Conservation (phyloP, 1,139 yeast species). For the Sugiyamaella castrensis region DNA sequence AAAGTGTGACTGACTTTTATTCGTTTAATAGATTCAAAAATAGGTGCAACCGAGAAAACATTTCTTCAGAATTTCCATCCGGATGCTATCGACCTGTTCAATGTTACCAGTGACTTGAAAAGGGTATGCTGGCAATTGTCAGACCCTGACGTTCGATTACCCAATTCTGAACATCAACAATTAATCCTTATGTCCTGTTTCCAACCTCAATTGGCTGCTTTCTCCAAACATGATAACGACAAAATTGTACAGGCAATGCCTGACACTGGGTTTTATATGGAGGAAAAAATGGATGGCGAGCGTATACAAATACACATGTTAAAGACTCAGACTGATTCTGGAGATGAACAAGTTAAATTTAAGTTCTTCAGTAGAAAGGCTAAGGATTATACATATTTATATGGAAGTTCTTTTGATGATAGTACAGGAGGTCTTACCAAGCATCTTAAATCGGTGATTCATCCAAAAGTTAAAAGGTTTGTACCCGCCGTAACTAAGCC, state of each 20-base stretch:
- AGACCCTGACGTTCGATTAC: conserved; percentile 36
- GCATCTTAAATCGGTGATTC: conserved; percentile 48
- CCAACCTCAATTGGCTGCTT: conserved; percentile 64
- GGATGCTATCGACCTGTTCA: conserved; percentile 63
- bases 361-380: conserved; percentile 67
- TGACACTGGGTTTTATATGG: conserved; percentile 57
- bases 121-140: conserved; percentile 58
- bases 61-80: conserved; percentile 75
- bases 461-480: conserved; percentile 44
- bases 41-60: conserved; percentile 60
- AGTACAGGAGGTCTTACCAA: conserved; percentile 58
- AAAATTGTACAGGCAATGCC: conserved; percentile 46
- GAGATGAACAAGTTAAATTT: conserved; percentile 42
- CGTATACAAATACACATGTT: conserved; percentile 69
- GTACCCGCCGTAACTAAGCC: too few species aligned
- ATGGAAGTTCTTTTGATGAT: conserved; percentile 58
- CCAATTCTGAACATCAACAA: conserved; percentile 21
- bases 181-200: conserved; percentile 47
- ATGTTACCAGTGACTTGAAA: conserved; percentile 64
- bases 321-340: background rate
- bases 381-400: conserved; percentile 67
- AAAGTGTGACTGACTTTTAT: background rate
- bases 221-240: conserved; percentile 49
- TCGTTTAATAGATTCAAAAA: conserved; percentile 26
- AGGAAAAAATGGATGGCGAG: conserved; percentile 94